Evolutionary conservation across 352 stramenopile species (phyloP), one percentile per base, ranked within the genome.

Genomic region (Phytopythium litorale): DNA sequence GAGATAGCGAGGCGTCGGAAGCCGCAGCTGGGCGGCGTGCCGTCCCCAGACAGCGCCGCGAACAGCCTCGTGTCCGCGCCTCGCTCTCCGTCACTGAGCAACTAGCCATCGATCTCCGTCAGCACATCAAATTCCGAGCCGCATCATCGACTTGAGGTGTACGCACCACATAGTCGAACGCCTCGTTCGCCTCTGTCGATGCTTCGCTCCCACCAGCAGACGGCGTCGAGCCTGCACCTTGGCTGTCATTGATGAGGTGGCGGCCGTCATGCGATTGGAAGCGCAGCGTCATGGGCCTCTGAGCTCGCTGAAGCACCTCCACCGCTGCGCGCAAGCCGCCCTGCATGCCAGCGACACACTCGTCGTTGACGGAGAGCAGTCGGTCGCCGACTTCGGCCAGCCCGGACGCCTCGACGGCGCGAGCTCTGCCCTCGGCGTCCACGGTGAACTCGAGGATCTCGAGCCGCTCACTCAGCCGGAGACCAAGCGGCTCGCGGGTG

Each of bases 381-480:
- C 65, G 72, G 49, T 92, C 84, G 3, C 84, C 78, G n/a, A 92
- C 80, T 77, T 89, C 76, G 0, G 81, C 81, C 18, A 89, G 61
- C 1, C 76, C 79, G 0, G 76, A 86, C 28, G 78, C 78, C 49
- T 92, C 84, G 43, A 92, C 73, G 12, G 70, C 72, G 49, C 79
- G 75, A 11, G 71, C 68, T 6, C 81, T 78, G 46, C 84, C 84
- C 33, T 88, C 66, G 0, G 60, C 64, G 55, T 91, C 79, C 2
- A 67, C 65, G 35, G 88, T 59, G 54, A 92, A 92, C 55, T 84
- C 81, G 23, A 91, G 65, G 52, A 92, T 75, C 35, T 84, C 68
- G 49, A 91, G 67, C 45, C 73, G 78, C 23, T 88, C 78, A 56
- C 71, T 82, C 48, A 91, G 71, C 25, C 80, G 72, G n/a, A 89